Conservation (phyloP, 2,329 filamentous ascomycete genomes). For the Colletotrichum trifolii region DNA sequence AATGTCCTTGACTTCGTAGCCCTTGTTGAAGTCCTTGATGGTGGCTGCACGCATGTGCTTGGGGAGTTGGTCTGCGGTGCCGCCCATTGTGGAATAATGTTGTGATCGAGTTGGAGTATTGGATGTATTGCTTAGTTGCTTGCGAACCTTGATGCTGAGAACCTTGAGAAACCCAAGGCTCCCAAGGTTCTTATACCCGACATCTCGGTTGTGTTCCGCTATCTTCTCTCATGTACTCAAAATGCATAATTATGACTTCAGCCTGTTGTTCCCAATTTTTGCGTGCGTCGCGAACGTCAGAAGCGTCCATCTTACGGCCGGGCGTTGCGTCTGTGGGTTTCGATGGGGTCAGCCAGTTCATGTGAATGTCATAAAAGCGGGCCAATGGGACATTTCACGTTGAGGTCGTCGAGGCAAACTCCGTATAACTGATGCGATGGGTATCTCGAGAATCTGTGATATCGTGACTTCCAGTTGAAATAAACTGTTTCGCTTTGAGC, state of each 20-base stretch:
- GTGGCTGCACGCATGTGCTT: constrained; percentile 46
- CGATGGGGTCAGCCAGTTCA: neutral
- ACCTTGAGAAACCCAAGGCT: neutral
- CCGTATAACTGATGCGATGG: too few relatives aligned
- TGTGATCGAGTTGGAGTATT: neutral
- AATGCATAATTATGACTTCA: constrained; percentile 10
- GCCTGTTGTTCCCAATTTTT: neutral
- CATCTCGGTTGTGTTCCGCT: too few relatives aligned
- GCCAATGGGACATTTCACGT: neutral
- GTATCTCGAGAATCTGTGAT: too few relatives aligned
- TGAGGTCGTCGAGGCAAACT: neutral
- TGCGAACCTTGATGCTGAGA: constrained; percentile 11
- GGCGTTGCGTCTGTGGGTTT: constrained; percentile 20
- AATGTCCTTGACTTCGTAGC: constrained; percentile 34
- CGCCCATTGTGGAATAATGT: neutral
- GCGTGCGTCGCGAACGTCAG: neutral
- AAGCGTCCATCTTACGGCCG: neutral
- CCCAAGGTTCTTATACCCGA: too few relatives aligned
- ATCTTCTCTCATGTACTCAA: neutral
- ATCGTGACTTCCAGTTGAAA: too few relatives aligned
- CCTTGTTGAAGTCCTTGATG: constrained; percentile 39
- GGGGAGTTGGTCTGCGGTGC: constrained; percentile 37
- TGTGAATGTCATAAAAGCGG: constrained; percentile 30
- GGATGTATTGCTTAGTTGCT: neutral
- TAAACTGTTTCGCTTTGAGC: too few relatives aligned